Base-by-base conservation (phyloP, 202 grass and related monocot species). In the Digitaria exilis region DNA sequence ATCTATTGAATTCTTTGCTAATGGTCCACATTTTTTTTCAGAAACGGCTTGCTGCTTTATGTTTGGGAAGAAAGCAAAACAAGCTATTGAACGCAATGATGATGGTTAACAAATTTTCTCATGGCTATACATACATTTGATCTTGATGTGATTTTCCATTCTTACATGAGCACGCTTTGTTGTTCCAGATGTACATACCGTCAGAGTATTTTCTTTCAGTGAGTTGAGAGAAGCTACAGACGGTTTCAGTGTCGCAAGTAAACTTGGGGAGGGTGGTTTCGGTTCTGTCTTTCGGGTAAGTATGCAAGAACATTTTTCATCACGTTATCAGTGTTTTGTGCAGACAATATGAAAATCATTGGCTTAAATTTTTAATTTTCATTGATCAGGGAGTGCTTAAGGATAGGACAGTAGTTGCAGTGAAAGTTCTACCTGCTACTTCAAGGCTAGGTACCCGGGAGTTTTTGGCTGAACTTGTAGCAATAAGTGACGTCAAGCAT, bases 241-340 rank as follows among this genome's bases (percentile, higher is more conserved):
- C 34, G 71, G 77, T 78, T 98, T 98, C 57, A 90, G 87, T 52
- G 66, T 37, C 26, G 79, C 84, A 69, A 98, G 95, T 29, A 98
- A 95, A 77, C 88, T 98, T 81, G 95, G 95, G 45, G 95, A 95
- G 84, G 95, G 95, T n/a, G 95, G 95, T 83, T 98, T 98, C n/a
- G 95, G 92, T 82, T 88, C 92, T 39, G 95, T 98, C 16, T 95
- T 91, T 79, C 88, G 89, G 88, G 95, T 98, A 93, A 88, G 9
- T 73, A 72, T 51, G 39, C 69, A 56, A 15, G 19, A 22, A 15
- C n/a, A 50, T 64, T 19, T 34, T 35, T 34, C 1, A 62, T 69
- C 9, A n/a, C n/a, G 1, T 11, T 50, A n/a, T n/a, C n/a, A n/a
- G n/a, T n/a, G n/a, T n/a, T n/a, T n/a, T n/a, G n/a, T n/a, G n/a